phyloP scores from a whole-genome alignment of 257 asterid genomes.

The Rhazya stricta region DNA sequence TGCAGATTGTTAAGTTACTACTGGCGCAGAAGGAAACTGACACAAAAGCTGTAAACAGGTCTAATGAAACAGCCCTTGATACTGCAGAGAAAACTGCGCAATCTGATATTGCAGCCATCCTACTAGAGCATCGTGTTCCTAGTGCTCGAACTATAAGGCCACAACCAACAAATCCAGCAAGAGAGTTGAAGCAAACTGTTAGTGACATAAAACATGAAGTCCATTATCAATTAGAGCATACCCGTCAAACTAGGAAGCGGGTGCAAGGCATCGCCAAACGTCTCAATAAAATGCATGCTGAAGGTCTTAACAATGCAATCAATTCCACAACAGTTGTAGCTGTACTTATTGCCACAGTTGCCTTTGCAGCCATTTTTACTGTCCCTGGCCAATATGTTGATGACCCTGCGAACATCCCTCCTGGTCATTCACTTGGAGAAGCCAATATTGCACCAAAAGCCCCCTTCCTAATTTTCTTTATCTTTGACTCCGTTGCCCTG shows the following conservation, averaged over 20 bases:
- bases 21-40: conserved; percentile 30
- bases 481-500: conserved; percentile 43
- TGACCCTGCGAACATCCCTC: conserved; percentile 28
- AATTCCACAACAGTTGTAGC: conserved; percentile 52
- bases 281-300: conserved; percentile 43
- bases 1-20: conserved; percentile 40
- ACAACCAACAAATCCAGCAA: conserved; percentile 30
- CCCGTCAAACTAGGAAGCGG: conserved; percentile 37
- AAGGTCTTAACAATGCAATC: conserved; percentile 52
- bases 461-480: conserved; percentile 36
- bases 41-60: conserved; percentile 30
- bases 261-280: conserved; percentile 47
- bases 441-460: conserved; percentile 40
- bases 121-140: conserved; percentile 31
- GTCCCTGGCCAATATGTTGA: conserved; percentile 47
- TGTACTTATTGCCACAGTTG: conserved; percentile 48
- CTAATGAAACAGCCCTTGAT: conserved; percentile 40
- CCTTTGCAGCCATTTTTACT: conserved; percentile 44
- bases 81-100: conserved; percentile 40
- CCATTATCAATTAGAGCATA: conserved; percentile 42
- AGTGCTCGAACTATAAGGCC: conserved; percentile 31
- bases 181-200: conserved; percentile 45
- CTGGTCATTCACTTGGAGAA: conserved; percentile 42
- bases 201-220: conserved; percentile 52
- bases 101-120: conserved; percentile 21